Conservation (phyloP, 1,284 basidiomycete genomes). For the Phellinidium pouzarii region DNA sequence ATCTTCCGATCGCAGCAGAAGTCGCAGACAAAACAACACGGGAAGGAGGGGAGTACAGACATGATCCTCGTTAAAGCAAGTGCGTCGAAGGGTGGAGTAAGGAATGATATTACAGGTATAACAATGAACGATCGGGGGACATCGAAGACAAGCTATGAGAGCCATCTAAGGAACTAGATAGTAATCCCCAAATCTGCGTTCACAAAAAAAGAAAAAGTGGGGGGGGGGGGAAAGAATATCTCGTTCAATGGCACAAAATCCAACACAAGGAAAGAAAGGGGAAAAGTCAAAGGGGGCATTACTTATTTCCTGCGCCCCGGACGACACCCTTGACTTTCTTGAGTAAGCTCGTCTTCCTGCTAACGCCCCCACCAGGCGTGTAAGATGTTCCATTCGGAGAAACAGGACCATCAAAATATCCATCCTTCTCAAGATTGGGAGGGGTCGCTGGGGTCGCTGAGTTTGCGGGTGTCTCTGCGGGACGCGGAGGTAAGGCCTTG, state of each 20-base stretch:
- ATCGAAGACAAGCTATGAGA: slow-evolving; percentile 1
- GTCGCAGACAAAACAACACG: background rate
- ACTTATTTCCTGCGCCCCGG: slow-evolving; percentile 41
- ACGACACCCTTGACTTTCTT: slow-evolving; percentile 72
- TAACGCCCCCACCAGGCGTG: slow-evolving; percentile 39
- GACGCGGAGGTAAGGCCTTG: slow-evolving; percentile 64
- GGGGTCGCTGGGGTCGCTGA: too few species aligned
- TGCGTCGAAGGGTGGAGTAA: slow-evolving; percentile 1
- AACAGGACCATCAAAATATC: slow-evolving; percentile 44
- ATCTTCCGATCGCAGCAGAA: slow-evolving; percentile 10
- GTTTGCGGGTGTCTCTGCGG: slow-evolving; percentile 23
- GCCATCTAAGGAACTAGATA: slow-evolving; percentile 15
- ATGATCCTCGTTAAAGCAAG: slow-evolving; percentile 8
- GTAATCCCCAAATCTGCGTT: slow-evolving; percentile 6
- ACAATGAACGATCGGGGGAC: slow-evolving; percentile 15
- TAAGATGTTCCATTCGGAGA: slow-evolving; percentile 28
- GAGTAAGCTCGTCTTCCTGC: slow-evolving; percentile 69
- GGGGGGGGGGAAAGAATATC: background rate
- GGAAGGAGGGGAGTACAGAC: background rate
- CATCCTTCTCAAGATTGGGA: slow-evolving; percentile 28
- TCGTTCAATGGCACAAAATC: background rate
- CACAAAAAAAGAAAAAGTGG: slow-evolving; percentile 3
- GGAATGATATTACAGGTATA: background rate
- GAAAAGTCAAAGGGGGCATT: slow-evolving; percentile 16
- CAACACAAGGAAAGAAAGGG: background rate